Conservation (phyloP, 2,329 filamentous ascomycete genomes). For the Curvularia verruculosa region DNA sequence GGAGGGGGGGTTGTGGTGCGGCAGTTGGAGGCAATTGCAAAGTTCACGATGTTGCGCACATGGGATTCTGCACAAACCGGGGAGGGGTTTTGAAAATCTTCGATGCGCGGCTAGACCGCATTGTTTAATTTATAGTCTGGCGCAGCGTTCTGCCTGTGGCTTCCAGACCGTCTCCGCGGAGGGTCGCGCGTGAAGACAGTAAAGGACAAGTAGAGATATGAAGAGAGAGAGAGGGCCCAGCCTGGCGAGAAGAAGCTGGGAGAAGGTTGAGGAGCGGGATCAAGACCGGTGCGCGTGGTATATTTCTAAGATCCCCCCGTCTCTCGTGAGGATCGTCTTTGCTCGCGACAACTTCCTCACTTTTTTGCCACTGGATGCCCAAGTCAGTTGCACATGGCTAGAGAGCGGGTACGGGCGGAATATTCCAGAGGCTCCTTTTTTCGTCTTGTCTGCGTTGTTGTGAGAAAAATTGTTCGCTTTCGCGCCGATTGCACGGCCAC, state of each 20-base stretch:
- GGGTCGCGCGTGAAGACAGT: background rate
- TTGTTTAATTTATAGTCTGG: constrained; percentile 16
- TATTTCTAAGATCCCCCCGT: constrained; percentile 1
- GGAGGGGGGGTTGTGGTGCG: background rate
- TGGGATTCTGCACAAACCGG: constrained; percentile 14
- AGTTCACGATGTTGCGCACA: constrained; percentile 11
- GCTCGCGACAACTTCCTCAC: constrained; percentile 2
- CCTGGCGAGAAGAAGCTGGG: background rate
- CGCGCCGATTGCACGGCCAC: constrained; percentile 5
- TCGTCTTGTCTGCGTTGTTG: background rate
- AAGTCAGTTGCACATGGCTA: background rate
- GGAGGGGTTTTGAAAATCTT: constrained; percentile 10
- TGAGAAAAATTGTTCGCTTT: background rate
- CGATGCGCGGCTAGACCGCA: constrained; percentile 19
- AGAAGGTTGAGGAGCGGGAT: background rate
- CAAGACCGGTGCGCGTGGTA: background rate
- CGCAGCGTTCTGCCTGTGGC: background rate
- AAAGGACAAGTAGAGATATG: background rate
- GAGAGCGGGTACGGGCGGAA: background rate
- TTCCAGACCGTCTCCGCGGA: constrained; percentile 10
- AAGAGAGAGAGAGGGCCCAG: background rate
- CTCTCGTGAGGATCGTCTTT: background rate
- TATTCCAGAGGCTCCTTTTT: background rate
- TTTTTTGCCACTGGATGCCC: constrained; percentile 1
- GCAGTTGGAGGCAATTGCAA: constrained; percentile 6